Evolutionary conservation across 1,284 basidiomycete genomes (phyloP), one percentile per base, ranked within the genome.

Genomic region (Microbotryum silenes-acaulis): DNA sequence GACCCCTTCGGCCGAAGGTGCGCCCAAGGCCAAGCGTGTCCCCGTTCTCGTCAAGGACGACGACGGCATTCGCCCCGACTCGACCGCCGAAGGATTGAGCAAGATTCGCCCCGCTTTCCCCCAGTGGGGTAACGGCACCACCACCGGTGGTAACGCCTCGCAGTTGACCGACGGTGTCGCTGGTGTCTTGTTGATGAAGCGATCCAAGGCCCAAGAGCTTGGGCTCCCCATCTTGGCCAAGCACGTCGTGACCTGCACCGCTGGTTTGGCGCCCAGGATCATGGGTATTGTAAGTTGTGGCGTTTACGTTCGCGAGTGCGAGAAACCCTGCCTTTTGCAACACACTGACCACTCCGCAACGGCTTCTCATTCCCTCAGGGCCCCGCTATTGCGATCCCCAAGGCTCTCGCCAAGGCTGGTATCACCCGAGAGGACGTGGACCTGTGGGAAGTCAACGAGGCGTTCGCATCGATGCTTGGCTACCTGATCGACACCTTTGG

Each of bases 81-180:
- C 87, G 16, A 91, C 88, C 0, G 81, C 83, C 71, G 86, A 87
- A 67, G 75, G 74, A 10, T 78, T 93, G 54, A 72, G 74, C 52
- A 88, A 86, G 76, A 83, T 90, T 68, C 82, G 81, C 60, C 67
- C 86, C 6, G 91, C 91, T 4, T 94, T 93, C 78, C 89, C 89
- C 46, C 87, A 92, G 70, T 93, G 89, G 89, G 85, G 85, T 3
- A 84, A 84, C 10, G 75, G 79, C 1, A 81, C 82, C 50, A 90
- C 88, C 20, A 92, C 90, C 6, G 89, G 88, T n/a, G 90, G 90
- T 23, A 94, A 93, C 76, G 89, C 91, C 25, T 85, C 83, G 67
- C 74, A 77, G 69, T 81, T 93, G 63, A 91, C 91, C 6, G 91
- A 94, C 72, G 91, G 91, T 21, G 89, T 87, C 9, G 89, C 91